These are phyloP conservation scores for Diaporthe sp. DNA, from an alignment of 2,329 filamentous ascomycete genomes.

Conservation along the genomic window DNA sequence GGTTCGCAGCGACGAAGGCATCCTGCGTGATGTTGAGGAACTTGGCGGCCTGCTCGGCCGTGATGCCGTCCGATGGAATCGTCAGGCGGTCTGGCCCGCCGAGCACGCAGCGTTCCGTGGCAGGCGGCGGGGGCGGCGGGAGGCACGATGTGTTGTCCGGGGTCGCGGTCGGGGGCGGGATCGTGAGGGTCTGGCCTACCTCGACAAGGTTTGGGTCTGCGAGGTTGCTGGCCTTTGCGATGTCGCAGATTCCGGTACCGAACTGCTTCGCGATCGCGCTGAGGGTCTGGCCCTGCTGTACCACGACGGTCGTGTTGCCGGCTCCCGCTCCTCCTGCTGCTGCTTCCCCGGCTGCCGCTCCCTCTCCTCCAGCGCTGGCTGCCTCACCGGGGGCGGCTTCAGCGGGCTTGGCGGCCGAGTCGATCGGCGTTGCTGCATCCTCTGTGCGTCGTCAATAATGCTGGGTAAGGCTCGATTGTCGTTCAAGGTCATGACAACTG, in stretches of 20 bases:
- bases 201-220: conserved; percentile 22
- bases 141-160: conserved; percentile 35
- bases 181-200: conserved; percentile 24
- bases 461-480: not conserved
- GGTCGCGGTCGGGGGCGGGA: conserved; percentile 24
- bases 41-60: conserved; percentile 24
- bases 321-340: not conserved
- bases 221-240: conserved; percentile 33
- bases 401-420: conserved; percentile 18
- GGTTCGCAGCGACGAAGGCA: conserved; percentile 18
- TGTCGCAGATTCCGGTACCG: conserved; percentile 35
- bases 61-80: conserved; percentile 15
- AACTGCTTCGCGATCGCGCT: conserved; percentile 19
- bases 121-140: conserved; percentile 8
- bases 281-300: conserved; percentile 27
- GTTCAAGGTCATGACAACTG: not conserved
- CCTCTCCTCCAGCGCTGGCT: not conserved
- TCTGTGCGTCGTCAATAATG: not conserved
- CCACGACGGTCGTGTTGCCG: conserved; percentile 18
- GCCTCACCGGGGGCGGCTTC: not conserved
- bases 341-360: not conserved
- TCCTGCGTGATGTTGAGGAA: conserved; percentile 37
- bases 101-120: conserved; percentile 20
- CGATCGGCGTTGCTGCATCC: conserved; percentile 6
- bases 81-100: conserved; percentile 32